A percentile compares a stretch with the other conserved stretches of the same genome.
Evolutionary conservation across 1,139 yeast genomes (phyloP).

Genomic region (Magnusiomyces magnusii): DNA sequence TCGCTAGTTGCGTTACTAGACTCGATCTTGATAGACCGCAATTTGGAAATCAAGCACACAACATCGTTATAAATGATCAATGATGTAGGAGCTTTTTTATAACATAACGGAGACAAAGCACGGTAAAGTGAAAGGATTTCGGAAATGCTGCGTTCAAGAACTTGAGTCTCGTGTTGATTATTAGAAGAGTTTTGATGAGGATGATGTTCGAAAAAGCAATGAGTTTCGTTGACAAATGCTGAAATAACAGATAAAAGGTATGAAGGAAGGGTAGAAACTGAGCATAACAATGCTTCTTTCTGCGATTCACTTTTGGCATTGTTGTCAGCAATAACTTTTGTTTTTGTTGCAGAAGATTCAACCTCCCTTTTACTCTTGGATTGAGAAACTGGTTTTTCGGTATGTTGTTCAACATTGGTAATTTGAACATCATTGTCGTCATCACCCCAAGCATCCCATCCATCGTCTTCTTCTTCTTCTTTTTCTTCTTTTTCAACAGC

Average conservation of each 20-base stretch:
- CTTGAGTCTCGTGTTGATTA: not conserved
- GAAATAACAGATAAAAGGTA: constrained; percentile 7
- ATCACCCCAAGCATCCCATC: constrained; percentile 27
- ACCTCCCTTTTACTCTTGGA: not conserved
- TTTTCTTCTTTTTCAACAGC: not conserved
- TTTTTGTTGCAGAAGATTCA: not conserved
- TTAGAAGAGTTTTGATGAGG: constrained; percentile 1
- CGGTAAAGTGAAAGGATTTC: constrained; percentile 26
- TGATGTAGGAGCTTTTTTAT: constrained; percentile 17
- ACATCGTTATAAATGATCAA: constrained; percentile 25
- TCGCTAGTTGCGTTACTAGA: not conserved
- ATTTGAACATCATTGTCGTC: constrained; percentile 14
- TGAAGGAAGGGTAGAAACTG: constrained; percentile 10
- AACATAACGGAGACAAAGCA: constrained; percentile 24
- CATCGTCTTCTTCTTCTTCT: constrained; percentile 10
- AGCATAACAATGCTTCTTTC: constrained; percentile 10
- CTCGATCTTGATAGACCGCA: not conserved
- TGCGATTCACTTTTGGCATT: not conserved
- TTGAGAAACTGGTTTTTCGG: not conserved
- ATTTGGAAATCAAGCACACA: constrained; percentile 6
- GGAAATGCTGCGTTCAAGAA: constrained; percentile 14
- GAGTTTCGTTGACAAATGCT: constrained; percentile 8
- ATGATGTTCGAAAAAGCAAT: not conserved
- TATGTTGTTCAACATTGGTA: not conserved
- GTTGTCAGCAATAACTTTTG: not conserved